Evolutionary conservation across 2,329 filamentous ascomycete genomes (phyloP).

Genomic region (Colletotrichum ledebouriae): DNA sequence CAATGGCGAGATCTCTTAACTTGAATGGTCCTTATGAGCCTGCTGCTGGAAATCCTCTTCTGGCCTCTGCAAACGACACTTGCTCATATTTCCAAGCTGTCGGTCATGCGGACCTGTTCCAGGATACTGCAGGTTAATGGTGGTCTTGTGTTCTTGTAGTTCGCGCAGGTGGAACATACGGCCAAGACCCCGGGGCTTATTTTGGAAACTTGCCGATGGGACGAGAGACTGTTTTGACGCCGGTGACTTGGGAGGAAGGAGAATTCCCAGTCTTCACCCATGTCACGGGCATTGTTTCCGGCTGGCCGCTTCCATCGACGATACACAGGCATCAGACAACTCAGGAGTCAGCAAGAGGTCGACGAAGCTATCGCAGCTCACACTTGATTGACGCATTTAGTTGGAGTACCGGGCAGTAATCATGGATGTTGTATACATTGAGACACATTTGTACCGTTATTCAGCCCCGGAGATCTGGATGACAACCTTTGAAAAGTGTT

Average conservation of each 20-base stretch:
- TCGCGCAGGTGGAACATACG: slow-evolving; percentile 48
- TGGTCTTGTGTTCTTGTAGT: slow-evolving; percentile 58
- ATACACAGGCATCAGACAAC: slow-evolving; percentile 22
- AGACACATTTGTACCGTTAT: neutral
- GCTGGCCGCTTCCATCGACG: slow-evolving; percentile 55
- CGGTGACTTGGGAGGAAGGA: slow-evolving; percentile 53
- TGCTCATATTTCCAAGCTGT: slow-evolving; percentile 64
- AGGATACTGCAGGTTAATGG: slow-evolving; percentile 59
- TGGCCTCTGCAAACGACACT: slow-evolving; percentile 59
- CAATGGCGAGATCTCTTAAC: slow-evolving; percentile 58
- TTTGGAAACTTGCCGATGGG: slow-evolving; percentile 54
- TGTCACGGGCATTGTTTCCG: slow-evolving; percentile 50
- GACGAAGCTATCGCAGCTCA: neutral
- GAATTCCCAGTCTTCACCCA: slow-evolving; percentile 51
- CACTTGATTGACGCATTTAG: neutral
- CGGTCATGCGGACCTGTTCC: slow-evolving; percentile 69
- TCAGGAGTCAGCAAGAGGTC: slow-evolving; percentile 31
- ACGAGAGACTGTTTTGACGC: slow-evolving; percentile 57
- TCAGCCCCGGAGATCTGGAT: neutral
- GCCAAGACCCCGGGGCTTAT: slow-evolving; percentile 53
- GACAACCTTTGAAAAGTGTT: neutral
- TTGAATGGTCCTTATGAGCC: slow-evolving; percentile 61
- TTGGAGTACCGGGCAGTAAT: too few relatives aligned
- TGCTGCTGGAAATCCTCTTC: slow-evolving; percentile 58
- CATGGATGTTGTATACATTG: too few relatives aligned